Percentiles rank a stretch among this genome's conserved stretches.
Conservation (phyloP, 805 yeast species). For the Suhomyces pyralidae region DNA sequence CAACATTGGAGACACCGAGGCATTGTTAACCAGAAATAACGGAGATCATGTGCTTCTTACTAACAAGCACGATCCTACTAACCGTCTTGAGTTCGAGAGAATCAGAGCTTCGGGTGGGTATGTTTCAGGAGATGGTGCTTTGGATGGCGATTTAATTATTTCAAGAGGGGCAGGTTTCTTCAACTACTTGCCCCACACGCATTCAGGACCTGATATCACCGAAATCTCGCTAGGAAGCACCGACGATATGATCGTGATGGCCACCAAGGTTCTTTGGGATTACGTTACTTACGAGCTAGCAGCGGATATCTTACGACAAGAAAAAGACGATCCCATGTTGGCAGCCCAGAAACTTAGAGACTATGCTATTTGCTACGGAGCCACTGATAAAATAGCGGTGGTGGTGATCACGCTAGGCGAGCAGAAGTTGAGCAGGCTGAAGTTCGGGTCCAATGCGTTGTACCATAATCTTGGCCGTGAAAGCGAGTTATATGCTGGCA, state of each 20-base stretch:
- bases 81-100: conserved; percentile 72
- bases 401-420: conserved; percentile 72
- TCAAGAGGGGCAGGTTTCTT: conserved; percentile 93
- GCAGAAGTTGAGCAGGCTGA: conserved; percentile 32
- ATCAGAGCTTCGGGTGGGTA: conserved; percentile 90
- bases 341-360: conserved; percentile 95
- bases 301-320: conserved; percentile 84
- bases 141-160: conserved; percentile 78
- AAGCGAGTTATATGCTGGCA: conserved; percentile 30
- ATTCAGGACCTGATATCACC: conserved; percentile 80
- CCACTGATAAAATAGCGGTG: conserved; percentile 72
- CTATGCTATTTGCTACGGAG: conserved; percentile 91
- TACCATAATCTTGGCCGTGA: conserved; percentile 40
- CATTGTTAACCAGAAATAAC: conserved; percentile 70
- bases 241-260: conserved; percentile 85
- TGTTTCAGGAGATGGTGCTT: conserved; percentile 78
- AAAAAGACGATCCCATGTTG: conserved; percentile 75
- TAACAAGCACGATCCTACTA: conserved; percentile 80
- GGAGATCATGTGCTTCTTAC: conserved; percentile 79
- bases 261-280: conserved; percentile 84
- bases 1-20: conserved; percentile 88
- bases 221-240: conserved; percentile 56
- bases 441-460: conserved; percentile 25
- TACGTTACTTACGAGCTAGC: conserved; percentile 78
- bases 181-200: conserved; percentile 80